Base-by-base conservation (phyloP, 202 grass and related monocot genomes). In the Sporobolus alterniflorus region DNA sequence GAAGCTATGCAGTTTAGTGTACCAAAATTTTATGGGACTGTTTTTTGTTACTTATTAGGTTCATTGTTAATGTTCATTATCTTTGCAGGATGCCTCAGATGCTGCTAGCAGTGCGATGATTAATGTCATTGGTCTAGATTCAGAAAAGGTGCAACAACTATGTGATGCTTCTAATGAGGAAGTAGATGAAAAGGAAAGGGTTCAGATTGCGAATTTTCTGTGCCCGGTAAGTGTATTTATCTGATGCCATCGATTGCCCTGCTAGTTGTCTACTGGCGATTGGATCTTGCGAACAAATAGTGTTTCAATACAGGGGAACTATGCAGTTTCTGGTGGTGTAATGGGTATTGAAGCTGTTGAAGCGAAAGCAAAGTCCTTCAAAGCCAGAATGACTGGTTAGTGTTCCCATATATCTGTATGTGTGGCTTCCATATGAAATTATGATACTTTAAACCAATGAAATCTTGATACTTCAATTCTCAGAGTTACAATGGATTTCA, bases 301-400 rank as follows among this genome's bases (percentile, higher is more conserved):
- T 46, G 56, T 66, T 52, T 42, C 72, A 67, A 48, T 69, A 21
- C 82, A 98, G 96, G 96, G 96, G 28, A 98, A 98, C 69, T 96
- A 99, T 89, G 93, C 89, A 81, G 91, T 99, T 90, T 99, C 96
- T 61, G 96, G 96, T 83, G 96, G 96, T 80, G 81, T 99, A 64
- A 99, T 90, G 82, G 96, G 96, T 83, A 88, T 99, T 67, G 96
- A 99, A 91, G 83, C 77, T 22, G 91, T 99, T 74, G 96, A 99
- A 94, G 91, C 83, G 32, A 99, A 96, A 87, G 96, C 96, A 54
- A 99, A 99, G 81, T 99, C 91, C 36, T 99, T 99, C 41, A 99
- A 99, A 81, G 96, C 96, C 69, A 92, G 91, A 63, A 99, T 96
- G 96, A 94, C 93, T n/a, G 77, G 93, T 99, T 62, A 87, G 96